Conservation (phyloP, 1,284 basidiomycete genomes). For the Spongispora temasekensis region DNA sequence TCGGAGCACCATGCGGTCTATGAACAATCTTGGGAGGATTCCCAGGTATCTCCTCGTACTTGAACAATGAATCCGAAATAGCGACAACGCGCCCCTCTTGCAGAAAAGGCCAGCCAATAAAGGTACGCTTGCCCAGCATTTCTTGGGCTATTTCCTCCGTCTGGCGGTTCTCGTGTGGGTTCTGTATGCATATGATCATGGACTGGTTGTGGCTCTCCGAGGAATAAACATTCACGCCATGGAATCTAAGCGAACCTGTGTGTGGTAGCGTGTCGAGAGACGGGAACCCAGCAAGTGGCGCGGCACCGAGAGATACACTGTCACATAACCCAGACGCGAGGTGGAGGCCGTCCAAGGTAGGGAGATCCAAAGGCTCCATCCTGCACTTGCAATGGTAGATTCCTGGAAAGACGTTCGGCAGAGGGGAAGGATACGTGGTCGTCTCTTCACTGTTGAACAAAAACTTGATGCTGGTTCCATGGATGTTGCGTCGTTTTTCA, state of each 20-base stretch:
- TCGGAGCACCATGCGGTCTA: conserved; percentile 59
- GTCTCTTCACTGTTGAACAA: conserved; percentile 66
- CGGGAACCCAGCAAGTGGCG: conserved; percentile 94
- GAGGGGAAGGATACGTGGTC: conserved; percentile 81
- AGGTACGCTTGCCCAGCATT: conserved; percentile 79
- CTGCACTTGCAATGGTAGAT: conserved; percentile 81
- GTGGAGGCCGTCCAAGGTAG: conserved; percentile 84
- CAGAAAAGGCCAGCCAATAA: conserved; percentile 92
- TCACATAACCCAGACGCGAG: conserved; percentile 87
- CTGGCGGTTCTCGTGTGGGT: conserved; percentile 69
- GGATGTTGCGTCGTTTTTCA: conserved; percentile 78
- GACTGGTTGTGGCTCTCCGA: conserved; percentile 89
- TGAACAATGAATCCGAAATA: conserved; percentile 87
- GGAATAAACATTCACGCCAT: conserved; percentile 94
- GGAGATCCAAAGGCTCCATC: conserved; percentile 83
- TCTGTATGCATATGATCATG: conserved; percentile 87
- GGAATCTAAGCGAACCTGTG: conserved; percentile 75
- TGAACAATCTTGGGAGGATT: conserved; percentile 66
- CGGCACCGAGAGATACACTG: conserved; percentile 85
- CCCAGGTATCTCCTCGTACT: conserved; percentile 77
- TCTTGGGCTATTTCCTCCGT: conserved; percentile 73
- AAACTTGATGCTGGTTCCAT: conserved; percentile 83
- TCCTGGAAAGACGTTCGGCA: conserved; percentile 94
- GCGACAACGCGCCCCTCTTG: conserved; percentile 88
- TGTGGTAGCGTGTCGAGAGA: conserved; percentile 90